These are phyloP conservation scores for Brettanomyces bruxellensis DNA, from an alignment of 805 yeast species.

Conservation along the genomic window DNA sequence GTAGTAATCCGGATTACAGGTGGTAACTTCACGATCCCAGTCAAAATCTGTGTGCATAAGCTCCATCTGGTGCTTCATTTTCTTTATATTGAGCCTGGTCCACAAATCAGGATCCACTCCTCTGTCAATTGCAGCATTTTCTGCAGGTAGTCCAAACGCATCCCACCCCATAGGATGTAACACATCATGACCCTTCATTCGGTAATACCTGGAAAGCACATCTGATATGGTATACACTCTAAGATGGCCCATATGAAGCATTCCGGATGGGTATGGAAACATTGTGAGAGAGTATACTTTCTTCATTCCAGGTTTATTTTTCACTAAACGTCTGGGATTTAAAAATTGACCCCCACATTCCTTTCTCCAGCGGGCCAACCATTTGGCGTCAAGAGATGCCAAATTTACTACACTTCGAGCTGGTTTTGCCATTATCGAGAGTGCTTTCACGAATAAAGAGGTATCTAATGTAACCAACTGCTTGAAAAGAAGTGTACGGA, in stretches of 20 bases:
- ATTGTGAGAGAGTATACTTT: constrained; percentile 64
- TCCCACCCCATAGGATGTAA: constrained; percentile 99
- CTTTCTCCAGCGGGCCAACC: constrained; percentile 40
- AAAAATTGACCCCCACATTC: constrained; percentile 14
- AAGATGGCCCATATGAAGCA: constrained; percentile 87
- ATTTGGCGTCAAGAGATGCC: constrained; percentile 38
- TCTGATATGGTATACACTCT: constrained; percentile 91
- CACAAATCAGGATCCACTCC: constrained; percentile 70
- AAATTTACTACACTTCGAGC: constrained; percentile 11
- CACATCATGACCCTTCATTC: constrained; percentile 69
- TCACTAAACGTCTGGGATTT: constrained; percentile 21
- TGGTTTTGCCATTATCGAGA: too few relatives aligned
- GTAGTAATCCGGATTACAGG: constrained; percentile 83
- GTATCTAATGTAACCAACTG: too few relatives aligned
- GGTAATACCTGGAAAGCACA: constrained; percentile 65
- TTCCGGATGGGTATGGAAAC: constrained; percentile 97
- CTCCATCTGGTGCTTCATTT: constrained; percentile 79
- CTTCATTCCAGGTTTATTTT: constrained; percentile 6
- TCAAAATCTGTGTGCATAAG: constrained; percentile 80
- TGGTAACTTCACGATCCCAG: constrained; percentile 85
- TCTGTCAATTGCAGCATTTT: constrained; percentile 91
- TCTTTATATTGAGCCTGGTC: constrained; percentile 73
- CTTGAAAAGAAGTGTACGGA: too few relatives aligned
- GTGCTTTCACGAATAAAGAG: too few relatives aligned
- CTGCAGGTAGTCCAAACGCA: constrained; percentile 97